Base-by-base conservation (phyloP, 257 asterid genomes). In the Leptodermis oblonga region DNA sequence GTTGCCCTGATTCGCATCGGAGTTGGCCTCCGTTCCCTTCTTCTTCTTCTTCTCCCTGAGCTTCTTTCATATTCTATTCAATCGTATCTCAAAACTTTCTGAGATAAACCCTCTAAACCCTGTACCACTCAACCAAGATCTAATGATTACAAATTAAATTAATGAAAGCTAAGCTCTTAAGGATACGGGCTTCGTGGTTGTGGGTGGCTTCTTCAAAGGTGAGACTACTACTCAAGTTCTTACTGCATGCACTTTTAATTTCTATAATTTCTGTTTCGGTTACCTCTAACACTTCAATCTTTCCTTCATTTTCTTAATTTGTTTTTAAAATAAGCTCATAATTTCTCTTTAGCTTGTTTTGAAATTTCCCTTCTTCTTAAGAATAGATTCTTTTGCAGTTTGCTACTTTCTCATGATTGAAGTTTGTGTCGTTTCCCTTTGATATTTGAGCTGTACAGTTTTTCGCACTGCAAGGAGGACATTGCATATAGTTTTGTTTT, bases 171-270 rank as follows among this genome's bases (percentile, higher is more conserved):
- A 48, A 48, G 9, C 54, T 48, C 54, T 48, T 48, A 5, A 48
- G 25, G n/a, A n/a, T n/a, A n/a, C n/a, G n/a, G n/a, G n/a, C n/a
- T n/a, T n/a, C n/a, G n/a, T n/a, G n/a, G 23, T 48, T 17, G 54
- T 48, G 25, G 54, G 54, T 10, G 17, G 25, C 54, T 48, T 48
- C 54, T 48, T 5, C 25, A 34, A 65, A 65, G 70, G 70, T 65
- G 26, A 9, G 37, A 13, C 33, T 26, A 17, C 43, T 64, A 10
- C 3, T 64, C 51, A 18, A 18, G 20, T 48, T 2, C n/a, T 5
- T 36, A 0, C 48, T 1, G 30, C 65, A 17, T n/a, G 20, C 17
- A n/a, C 30, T 22, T 20, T 23, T 33, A n/a, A n/a, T n/a, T n/a
- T n/a, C 26, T 23, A 0, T 26, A 12, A 18, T 41, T 41, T 63